phyloP scores from a whole-genome alignment of 495 filamentous ascomycete species.

The Aspergillus nidulans region DNA sequence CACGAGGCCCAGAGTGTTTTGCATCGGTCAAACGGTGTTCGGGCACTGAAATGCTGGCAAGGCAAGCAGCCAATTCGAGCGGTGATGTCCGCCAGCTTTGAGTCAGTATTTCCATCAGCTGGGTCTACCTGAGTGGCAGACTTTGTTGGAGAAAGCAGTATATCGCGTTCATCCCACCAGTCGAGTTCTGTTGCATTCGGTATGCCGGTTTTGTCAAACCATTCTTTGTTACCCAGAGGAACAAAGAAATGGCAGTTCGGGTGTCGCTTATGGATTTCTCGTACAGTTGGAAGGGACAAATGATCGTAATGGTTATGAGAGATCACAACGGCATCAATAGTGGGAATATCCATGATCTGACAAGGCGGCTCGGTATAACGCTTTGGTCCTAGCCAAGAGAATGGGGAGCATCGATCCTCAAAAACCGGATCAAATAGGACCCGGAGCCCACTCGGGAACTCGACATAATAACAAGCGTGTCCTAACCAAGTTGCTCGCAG shows the following conservation, averaged over 20 bases:
- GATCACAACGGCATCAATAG: constrained; percentile 85
- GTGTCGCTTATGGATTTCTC: constrained; percentile 63
- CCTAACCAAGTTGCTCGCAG: constrained; percentile 95
- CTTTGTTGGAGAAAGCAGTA: constrained; percentile 52
- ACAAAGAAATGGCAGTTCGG: constrained; percentile 87
- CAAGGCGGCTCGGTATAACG: constrained; percentile 79
- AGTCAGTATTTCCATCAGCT: constrained; percentile 23
- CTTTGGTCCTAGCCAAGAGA: constrained; percentile 68
- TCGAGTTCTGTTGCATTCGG: constrained; percentile 80
- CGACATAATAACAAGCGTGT: constrained; percentile 90
- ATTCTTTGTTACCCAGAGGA: constrained; percentile 79
- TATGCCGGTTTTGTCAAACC: constrained; percentile 70
- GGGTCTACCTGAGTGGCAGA: constrained; percentile 22
- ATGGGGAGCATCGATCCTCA: constrained; percentile 77
- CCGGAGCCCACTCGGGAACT: constrained; percentile 82
- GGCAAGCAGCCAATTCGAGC: constrained; percentile 81
- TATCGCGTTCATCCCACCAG: constrained; percentile 87
- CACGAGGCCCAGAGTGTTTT: constrained; percentile 86
- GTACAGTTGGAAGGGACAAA: constrained; percentile 69
- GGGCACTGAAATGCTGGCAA: constrained; percentile 75
- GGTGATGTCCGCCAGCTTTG: constrained; percentile 47
- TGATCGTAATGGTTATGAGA: constrained; percentile 96
- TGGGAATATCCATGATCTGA: constrained; percentile 71
- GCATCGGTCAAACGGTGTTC: constrained; percentile 62
- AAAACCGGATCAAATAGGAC: constrained; percentile 97